A percentile compares a stretch with the other conserved stretches of the same genome.
phyloP scores from a whole-genome alignment of 805 yeast genomes.

The Clavispora fructus region DNA sequence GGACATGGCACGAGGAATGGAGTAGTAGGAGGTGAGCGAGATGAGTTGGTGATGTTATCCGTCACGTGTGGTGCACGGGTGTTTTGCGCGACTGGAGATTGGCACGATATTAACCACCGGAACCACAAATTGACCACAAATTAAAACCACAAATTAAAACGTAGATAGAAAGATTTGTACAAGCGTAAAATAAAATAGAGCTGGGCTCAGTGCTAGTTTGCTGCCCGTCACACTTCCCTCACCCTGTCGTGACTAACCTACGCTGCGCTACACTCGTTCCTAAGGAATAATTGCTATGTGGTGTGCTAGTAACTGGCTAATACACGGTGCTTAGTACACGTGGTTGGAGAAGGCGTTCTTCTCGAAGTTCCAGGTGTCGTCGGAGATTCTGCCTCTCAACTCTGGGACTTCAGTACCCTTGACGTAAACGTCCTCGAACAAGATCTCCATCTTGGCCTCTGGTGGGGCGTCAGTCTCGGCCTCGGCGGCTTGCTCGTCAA shows the following conservation, averaged over 20 bases:
- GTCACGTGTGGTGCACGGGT: not conserved
- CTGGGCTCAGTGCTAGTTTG: no score
- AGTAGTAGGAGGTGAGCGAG: not conserved
- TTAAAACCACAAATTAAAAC: no score
- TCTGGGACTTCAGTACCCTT: constrained; percentile 90
- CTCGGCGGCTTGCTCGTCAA: constrained; percentile 87
- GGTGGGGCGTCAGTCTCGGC: constrained; percentile 96
- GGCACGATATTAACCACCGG: no score
- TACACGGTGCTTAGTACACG: constrained; percentile 31
- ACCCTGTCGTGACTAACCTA: not conserved
- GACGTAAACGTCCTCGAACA: constrained; percentile 95
- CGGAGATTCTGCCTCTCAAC: constrained; percentile 94
- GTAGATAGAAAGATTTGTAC: no score
- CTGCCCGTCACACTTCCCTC: no score
- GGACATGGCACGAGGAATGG: not conserved
- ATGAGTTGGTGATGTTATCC: not conserved
- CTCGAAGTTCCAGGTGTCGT: constrained; percentile 86
- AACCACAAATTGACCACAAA: no score
- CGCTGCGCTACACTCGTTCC: not conserved
- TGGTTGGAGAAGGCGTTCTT: constrained; percentile 42
- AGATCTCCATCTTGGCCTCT: constrained; percentile 88
- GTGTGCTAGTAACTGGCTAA: not conserved
- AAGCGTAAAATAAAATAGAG: no score
- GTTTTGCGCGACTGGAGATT: no score
- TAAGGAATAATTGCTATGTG: not conserved